Conservation (phyloP, 371 early-diverging fungal species). For the Mucor mucedo region DNA sequence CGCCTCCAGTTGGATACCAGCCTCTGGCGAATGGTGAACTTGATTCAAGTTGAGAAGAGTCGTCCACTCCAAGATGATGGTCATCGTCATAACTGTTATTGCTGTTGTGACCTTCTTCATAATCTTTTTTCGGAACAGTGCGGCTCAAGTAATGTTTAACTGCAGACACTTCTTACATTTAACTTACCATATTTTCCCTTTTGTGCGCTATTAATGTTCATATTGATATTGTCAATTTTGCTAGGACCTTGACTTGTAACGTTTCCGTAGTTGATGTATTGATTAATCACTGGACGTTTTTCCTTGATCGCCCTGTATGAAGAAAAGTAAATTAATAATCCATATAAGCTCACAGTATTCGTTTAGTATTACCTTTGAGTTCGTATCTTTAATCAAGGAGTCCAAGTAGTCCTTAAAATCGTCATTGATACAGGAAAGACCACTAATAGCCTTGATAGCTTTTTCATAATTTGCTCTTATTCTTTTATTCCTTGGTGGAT, state of each 20-base stretch:
- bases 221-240: too few relatives aligned
- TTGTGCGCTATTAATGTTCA: too few relatives aligned
- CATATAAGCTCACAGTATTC: slow-evolving; percentile 17
- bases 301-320: slow-evolving; percentile 14
- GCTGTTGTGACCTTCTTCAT: too few relatives aligned
- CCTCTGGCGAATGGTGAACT: too few relatives aligned
- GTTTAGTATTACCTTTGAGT: slow-evolving; percentile 18
- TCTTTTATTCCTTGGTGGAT: slow-evolving; percentile 14
- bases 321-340: slow-evolving; percentile 17
- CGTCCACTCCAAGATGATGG: too few relatives aligned
- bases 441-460: slow-evolving; percentile 10
- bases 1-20: too few relatives aligned
- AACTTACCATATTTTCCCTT: too few relatives aligned
- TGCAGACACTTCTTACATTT: too few relatives aligned
- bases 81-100: too few relatives aligned
- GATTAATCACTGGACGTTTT: slow-evolving; percentile 13
- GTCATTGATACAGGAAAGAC: slow-evolving; percentile 7
- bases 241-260: slow-evolving; percentile 17
- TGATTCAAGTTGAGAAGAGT: too few relatives aligned
- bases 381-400: slow-evolving; percentile 6
- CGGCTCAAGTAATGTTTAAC: too few relatives aligned
- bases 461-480: slow-evolving; percentile 17
- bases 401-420: slow-evolving; percentile 20
- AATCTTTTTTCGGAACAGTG: too few relatives aligned
- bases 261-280: slow-evolving; percentile 20